Evolutionary conservation across 345 rosid species (phyloP), one percentile per base, ranked within the genome.

Genomic region (Abelmoschus esculentus): DNA sequence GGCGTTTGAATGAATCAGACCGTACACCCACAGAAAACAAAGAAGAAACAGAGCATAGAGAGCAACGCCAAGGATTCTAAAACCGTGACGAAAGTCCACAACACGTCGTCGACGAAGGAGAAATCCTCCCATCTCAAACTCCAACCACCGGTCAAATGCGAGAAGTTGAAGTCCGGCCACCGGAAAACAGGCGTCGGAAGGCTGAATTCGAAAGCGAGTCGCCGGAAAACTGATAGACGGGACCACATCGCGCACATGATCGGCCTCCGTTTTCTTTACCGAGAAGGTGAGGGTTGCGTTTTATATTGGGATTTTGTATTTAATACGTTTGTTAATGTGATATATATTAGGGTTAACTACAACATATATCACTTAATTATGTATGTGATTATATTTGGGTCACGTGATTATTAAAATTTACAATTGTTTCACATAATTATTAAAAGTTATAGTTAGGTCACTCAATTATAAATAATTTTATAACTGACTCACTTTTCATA

Each of bases 1-100:
- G 31, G 0, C 13, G 28, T 62, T 12, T 14, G n/a, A 17, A 26
- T 7, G 22, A 46, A 40, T 91, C 84, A 92, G 67, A 92, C 78
- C 55, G 95, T 85, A 72, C 98, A 92, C 13, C 96, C 96, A 67
- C 98, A 92, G 73, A 84, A 89, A 26, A 90, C 42, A 70, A 88
- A 86, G 89, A 83, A 92, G 82, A 75, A 92, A 66, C 96, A 90
- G 54, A 92, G 81, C 83, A 86, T 88, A n/a, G 90, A 61, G 17
- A 66, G 84, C 46, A 92, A 78, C 67, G 86, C 90, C 19, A 92
- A 71, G 8, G 98, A 86, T 73, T 92, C 98, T 28, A 92, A 22
- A 46, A 83, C 81, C 7, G 86, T 82, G 29, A 86, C 76, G 13
- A 88, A 72, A 50, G 76, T 78, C 96, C 98, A 92, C 73, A 90